A percentile compares a stretch with the other conserved stretches of the same genome.
Conservation (phyloP, 2,329 filamentous ascomycete genomes). For the Aaosphaeria pasadenensis region DNA sequence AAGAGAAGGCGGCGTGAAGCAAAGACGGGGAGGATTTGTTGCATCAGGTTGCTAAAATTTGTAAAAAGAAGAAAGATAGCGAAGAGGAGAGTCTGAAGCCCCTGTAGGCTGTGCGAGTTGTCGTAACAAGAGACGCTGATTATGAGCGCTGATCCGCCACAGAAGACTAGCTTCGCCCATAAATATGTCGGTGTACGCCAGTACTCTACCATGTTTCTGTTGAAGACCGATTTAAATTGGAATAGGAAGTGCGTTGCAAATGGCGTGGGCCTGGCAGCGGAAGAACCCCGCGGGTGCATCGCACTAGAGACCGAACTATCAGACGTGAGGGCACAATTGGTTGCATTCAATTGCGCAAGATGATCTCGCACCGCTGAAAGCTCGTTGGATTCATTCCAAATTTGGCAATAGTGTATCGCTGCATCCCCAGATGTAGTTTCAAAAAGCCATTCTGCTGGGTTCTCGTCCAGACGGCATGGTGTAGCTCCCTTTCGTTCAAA, state of each 20-base stretch:
- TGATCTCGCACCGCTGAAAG: background rate
- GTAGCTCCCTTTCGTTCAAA: slow-evolving; percentile 69
- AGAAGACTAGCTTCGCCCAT: slow-evolving; percentile 1
- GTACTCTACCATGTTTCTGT: background rate
- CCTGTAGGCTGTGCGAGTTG: slow-evolving; percentile 13
- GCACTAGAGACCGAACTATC: background rate
- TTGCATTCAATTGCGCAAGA: background rate
- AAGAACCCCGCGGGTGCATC: background rate
- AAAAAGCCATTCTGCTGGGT: slow-evolving; percentile 79
- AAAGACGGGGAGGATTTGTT: slow-evolving; percentile 12
- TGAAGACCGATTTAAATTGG: background rate
- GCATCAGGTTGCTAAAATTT: slow-evolving; percentile 17
- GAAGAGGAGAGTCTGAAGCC: slow-evolving; percentile 21
- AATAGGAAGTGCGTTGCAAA: background rate
- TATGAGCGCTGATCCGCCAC: slow-evolving; percentile 9
- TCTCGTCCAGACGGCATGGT: slow-evolving; percentile 61
- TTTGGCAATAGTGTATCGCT: slow-evolving; percentile 35
- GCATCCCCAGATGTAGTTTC: slow-evolving; percentile 43
- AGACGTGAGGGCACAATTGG: background rate
- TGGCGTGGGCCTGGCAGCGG: background rate
- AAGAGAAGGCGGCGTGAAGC: slow-evolving; percentile 3
- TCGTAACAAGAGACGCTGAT: slow-evolving; percentile 61
- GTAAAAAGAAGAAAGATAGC: slow-evolving; percentile 18
- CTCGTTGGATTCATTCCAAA: background rate
- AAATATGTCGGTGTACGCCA: slow-evolving; percentile 2